Base-by-base conservation (phyloP, 2,329 filamentous ascomycete genomes). In the Botryotinia narcissicola region DNA sequence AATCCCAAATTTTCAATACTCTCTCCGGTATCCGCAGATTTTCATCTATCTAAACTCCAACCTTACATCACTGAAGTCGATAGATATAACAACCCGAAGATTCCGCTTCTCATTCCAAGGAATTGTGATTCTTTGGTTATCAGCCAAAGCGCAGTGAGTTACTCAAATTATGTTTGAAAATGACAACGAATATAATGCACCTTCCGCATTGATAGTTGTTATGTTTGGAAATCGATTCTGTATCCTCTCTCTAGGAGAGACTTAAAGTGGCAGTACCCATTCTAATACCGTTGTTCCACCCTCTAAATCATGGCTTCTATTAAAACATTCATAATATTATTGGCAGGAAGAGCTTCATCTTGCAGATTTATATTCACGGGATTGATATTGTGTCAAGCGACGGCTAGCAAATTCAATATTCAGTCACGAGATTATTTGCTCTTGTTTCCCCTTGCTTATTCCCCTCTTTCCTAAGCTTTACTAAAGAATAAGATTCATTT, bases 51-150 rank as follows among this genome's bases (percentile, higher is more conserved):
- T 35, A 59, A 59, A 59, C 29, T 20, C 29, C 16, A 20, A 35
- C 8, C 29, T 10, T 10, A 0, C 8, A 35, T 35, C 5, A 1
- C 29, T 35, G 54, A 7, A 10, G 35, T 59, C 18, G n/a, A 22
- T 59, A 32, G 8, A 3, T 59, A 59, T 35, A 18, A 10, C 7
- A 57, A 35, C 8, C 35, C 16, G 3, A 9, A 35, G 54, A 18
- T 59, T 12, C 32, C 35, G n/a, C 32, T 29, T 59, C n/a, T 59
- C 1, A 6, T 59, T 59, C 29, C 29, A 10, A 59, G 18, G 7
- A 9, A 12, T 1, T 20, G 1, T 32, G 7, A 22, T 1, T 22
- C 4, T 32, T 32, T 4, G 2, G 3, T 59, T 2, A 10, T 22
- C n/a, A 6, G 14, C 51, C 22, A 29, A 35, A 35, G 29, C 29